Base-by-base conservation (phyloP, 192 early-diverging fungal species). In the Thoreauomyces humboldtii region DNA sequence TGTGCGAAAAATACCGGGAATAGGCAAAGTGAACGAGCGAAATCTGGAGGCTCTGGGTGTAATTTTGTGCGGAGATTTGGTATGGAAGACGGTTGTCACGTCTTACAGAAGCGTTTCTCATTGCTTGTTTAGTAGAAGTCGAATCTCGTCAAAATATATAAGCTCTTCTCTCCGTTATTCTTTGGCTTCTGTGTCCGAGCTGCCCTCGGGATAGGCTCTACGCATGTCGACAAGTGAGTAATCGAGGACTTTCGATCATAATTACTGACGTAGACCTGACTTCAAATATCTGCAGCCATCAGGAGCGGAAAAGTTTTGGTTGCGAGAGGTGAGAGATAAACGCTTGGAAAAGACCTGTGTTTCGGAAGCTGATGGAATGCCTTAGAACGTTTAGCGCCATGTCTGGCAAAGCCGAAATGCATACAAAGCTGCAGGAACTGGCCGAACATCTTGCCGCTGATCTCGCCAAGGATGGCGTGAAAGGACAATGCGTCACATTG, bases 21-120 rank as follows among this genome's bases (percentile, higher is more conserved):
- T 89, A 12, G 87, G 87, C 9, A 63, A 74, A 28, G 84, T 86
- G 1, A 72, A 80, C 1, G 87, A 86, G 59, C 63, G 76, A 59
- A 58, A 81, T 11, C 52, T 88, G 42, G 65, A 78, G 46, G 75
- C 77, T 12, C 53, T 88, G 24, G 75, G 79, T 1, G 69, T 88
- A 5, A 67, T 76, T 17, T 80, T 53, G 12, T 87, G 86, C 46
- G 69, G 63, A 4, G 82, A 87, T 48, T 51, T 79, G 65, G 75
- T 67, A 33, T 27, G 70, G 73, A 12, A 33, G 9, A 29, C 17
- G 19, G 19, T 15, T n/a, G 19, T 56, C 11, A 7, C n/a, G n/a
- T n/a, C n/a, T n/a, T n/a, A n/a, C n/a, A n/a, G n/a, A 25, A 59
- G 44, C 25, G 4, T 2, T 46, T 3, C 37, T 11, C 19, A 2